Base-by-base conservation (phyloP, 2,329 filamentous ascomycete species). In the Fusarium udum region DNA sequence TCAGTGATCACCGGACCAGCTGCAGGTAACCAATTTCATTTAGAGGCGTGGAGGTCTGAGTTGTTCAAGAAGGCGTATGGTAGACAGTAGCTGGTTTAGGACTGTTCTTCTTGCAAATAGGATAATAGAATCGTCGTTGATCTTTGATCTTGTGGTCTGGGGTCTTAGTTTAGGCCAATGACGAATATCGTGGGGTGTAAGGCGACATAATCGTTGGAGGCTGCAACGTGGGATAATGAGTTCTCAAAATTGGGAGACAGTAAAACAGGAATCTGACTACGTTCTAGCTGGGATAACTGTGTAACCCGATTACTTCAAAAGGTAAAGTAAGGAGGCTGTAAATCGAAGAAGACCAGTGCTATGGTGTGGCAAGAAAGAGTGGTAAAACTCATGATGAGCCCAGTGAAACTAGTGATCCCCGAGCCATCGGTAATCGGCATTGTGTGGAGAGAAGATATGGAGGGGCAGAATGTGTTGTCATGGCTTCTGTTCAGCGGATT, bases 101-200 rank as follows among this genome's bases (percentile, higher is more conserved):
- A 39, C 55, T 64, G 55, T 43, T 55, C 48, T 34, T 34, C 36
- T 56, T 66, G 55, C 75, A 68, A 77, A 76, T 75, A 64, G 43
- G 56, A 61, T 26, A 45, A 22, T 37, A 46, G 58, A 31, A 46
- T 64, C 39, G 43, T 43, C 31, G 53, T 40, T 39, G 55, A 46
- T 62, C 53, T 60, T 58, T 58, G 58, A 61, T 69, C 64, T 57
- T 72, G 62, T 75, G 71, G 71, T 63, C 67, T 61, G 57, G 56
- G 55, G 55, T 65, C 32, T 62, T 34, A 64, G 56, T 40, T 66
- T 65, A 69, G 52, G 59, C 37, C 45, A 75, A 77, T 78, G 76
- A 75, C 76, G 76, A 78, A 77, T 74, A 72, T 67, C 65, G 64
- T 76, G 75, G 75, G 69, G 70, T 57, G 46, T 53, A 78, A 78